Base-by-base conservation (phyloP, 306 rosid species). In the Cajanus cajan region DNA sequence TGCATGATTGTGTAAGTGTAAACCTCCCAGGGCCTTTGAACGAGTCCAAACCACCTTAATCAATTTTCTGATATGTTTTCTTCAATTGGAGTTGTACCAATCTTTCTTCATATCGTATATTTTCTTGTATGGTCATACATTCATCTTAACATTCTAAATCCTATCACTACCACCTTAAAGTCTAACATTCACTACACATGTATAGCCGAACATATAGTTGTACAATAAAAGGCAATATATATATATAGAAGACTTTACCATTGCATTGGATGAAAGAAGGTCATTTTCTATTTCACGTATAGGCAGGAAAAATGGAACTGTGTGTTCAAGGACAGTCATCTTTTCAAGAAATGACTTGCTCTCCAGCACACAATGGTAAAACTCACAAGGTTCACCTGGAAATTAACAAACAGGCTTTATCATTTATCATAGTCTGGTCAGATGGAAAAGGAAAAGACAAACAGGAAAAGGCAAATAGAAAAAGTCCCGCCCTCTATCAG, bases 331-430 rank as follows among this genome's bases (percentile, higher is more conserved):
- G 73, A 95, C 97, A 39, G 93, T 84, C 98, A 95, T 87, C 87
- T 91, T 95, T 88, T 95, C 98, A 80, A 95, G 98, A 88, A 95
- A 95, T 62, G 98, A 95, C 90, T 91, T 95, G 72, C 98, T 91
- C 85, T 95, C 97, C 57, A 95, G 94, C 85, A 95, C 96, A 69
- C 97, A 93, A 79, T 95, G 98, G 85, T 87, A 95, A 77, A 82
- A 65, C 16, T 91, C 98, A 85, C 95, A 87, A 61, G 88, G 85
- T 80, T 95, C 98, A 75, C 91, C 99, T 95, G 87, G 58, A 82
- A 80, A 86, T 66, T 76, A 82, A 65, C 3, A 63, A 79, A 68
- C 51, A 67, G 18, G 54, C 22, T 68, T 68, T 68, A 74, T 65
- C 50, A 37, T 63, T 69, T 68, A 77, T 65, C 57, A 31, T 76